Percentiles rank a stretch among this genome's conserved stretches.
Conservation (phyloP, 2,329 filamentous ascomycete species). For the Aspergillus unguis region DNA sequence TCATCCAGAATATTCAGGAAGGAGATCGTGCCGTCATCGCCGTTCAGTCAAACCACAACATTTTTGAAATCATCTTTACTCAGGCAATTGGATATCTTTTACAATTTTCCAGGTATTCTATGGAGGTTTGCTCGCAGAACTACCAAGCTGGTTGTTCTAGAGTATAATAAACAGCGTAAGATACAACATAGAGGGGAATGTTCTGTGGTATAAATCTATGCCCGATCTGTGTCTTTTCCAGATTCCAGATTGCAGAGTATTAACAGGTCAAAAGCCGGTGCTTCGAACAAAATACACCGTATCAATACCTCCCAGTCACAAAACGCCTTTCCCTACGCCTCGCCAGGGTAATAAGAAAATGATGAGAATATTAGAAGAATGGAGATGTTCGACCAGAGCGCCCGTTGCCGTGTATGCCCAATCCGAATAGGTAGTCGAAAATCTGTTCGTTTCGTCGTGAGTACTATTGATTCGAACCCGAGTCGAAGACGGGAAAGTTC, state of each 20-base stretch:
- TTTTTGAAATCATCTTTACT: not conserved
- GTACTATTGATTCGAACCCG: slow-evolving; percentile 26
- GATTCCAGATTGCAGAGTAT: slow-evolving; percentile 2
- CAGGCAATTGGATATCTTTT: too few relatives aligned
- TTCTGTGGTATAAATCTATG: not conserved
- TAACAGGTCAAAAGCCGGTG: slow-evolving; percentile 1
- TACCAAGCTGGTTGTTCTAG: not conserved
- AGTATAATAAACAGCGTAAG: not conserved
- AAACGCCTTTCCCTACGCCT: slow-evolving; percentile 7
- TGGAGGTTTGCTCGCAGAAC: too few relatives aligned
- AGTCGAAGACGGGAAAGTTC: slow-evolving; percentile 36
- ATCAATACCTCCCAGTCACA: not conserved
- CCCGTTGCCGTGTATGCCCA: not conserved
- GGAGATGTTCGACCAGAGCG: not conserved
- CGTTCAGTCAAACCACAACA: not conserved
- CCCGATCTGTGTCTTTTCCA: not conserved
- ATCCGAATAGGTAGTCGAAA: not conserved
- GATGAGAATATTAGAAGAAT: not conserved
- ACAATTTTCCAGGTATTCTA: not conserved
- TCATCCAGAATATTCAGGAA: slow-evolving; percentile 27
- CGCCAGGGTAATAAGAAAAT: not conserved
- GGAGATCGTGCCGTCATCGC: slow-evolving; percentile 4
- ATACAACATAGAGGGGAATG: slow-evolving; percentile 1
- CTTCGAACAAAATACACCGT: slow-evolving; percentile 3
- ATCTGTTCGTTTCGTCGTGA: slow-evolving; percentile 18